phyloP scores from a whole-genome alignment of 2,329 filamentous ascomycete species.

The Paradendryphiella salina region DNA sequence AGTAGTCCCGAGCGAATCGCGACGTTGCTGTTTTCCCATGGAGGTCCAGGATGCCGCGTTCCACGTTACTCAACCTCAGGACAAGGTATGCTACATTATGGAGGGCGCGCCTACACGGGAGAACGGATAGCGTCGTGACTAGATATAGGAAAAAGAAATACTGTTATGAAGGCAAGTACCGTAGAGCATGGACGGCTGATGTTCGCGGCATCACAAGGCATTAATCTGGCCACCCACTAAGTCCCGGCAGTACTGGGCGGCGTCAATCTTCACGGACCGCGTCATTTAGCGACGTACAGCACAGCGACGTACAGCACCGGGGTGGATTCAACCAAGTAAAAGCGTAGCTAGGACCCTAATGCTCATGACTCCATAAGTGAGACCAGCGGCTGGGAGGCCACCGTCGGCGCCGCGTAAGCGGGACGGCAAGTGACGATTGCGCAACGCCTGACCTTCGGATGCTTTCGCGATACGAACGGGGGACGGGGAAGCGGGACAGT shows the following conservation, averaged over 20 bases:
- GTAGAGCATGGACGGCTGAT: background rate
- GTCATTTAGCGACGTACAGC: background rate
- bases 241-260: background rate
- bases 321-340: background rate
- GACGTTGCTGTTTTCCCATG: constrained; percentile 3
- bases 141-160: background rate
- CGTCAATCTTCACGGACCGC: background rate
- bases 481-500: constrained; percentile 23
- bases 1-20: constrained; percentile 9
- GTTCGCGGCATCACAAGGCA: background rate
- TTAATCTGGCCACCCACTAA: background rate
- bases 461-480: constrained; percentile 11
- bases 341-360: background rate
- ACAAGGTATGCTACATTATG: background rate
- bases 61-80: background rate
- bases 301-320: background rate
- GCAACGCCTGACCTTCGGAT: constrained; percentile 19
- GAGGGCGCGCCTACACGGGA: background rate
- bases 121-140: background rate
- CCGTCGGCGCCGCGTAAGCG: constrained; percentile 9
- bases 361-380: background rate
- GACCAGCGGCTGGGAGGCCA: background rate
- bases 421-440: constrained; percentile 19
- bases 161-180: too few relatives aligned
- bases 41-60: background rate